Conservation (phyloP, 345 rosid genomes). For the Rhodamnia argentea region DNA sequence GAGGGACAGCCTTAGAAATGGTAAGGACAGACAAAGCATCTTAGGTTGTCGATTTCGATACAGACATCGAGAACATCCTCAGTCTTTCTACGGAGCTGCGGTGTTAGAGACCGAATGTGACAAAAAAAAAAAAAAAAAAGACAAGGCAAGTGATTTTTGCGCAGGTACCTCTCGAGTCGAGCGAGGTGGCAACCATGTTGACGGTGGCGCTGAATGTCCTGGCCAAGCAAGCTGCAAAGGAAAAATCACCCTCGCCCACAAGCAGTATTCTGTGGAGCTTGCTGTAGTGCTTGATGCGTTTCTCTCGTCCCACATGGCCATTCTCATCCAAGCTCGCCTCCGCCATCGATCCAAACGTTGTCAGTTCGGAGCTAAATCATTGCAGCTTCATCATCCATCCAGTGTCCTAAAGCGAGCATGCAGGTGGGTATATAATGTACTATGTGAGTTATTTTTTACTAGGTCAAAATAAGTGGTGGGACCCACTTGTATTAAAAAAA, state of each 20-base stretch:
- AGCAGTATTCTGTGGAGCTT: slow-evolving; percentile 31
- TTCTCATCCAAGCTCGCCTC: background rate
- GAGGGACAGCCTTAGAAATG: background rate
- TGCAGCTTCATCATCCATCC: background rate
- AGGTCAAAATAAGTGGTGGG: too few species aligned
- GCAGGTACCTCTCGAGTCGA: slow-evolving; percentile 19
- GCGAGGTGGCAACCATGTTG: slow-evolving; percentile 38
- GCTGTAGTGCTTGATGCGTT: slow-evolving; percentile 24
- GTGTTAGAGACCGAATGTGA: too few species aligned
- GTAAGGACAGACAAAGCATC: background rate
- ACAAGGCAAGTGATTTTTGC: too few species aligned
- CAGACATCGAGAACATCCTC: background rate
- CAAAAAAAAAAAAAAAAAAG: background rate
- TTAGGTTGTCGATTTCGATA: too few species aligned
- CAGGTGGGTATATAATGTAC: background rate
- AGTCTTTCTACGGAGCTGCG: background rate
- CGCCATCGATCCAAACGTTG: background rate
- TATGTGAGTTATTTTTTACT: too few species aligned
- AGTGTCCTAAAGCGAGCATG: background rate
- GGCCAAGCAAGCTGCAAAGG: slow-evolving; percentile 39
- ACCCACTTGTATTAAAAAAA: too few species aligned
- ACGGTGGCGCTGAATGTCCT: slow-evolving; percentile 30
- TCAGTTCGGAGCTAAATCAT: background rate
- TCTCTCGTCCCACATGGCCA: slow-evolving; percentile 1
- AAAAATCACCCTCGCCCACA: slow-evolving; percentile 61